These are phyloP conservation scores for Ustilaginoidea virens DNA, from an alignment of 2,329 filamentous ascomycete genomes.

Conservation along the genomic window DNA sequence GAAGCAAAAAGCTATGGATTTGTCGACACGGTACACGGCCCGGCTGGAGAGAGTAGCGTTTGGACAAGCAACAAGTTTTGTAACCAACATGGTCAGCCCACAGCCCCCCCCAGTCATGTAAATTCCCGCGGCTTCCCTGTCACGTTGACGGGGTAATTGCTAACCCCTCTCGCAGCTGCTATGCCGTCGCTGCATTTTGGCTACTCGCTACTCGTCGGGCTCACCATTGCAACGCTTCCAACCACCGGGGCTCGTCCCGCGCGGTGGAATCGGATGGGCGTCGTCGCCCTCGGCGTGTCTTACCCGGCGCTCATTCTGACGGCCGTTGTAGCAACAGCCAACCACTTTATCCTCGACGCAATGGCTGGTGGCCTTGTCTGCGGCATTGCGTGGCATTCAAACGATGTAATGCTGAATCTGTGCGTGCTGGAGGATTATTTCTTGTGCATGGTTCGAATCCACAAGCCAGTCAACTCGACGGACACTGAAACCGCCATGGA, in stretches of 20 bases:
- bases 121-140: not conserved
- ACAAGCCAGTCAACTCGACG: constrained; percentile 40
- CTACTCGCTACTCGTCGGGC: constrained; percentile 56
- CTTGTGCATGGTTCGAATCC: constrained; percentile 43
- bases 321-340: constrained; percentile 56
- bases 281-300: constrained; percentile 34
- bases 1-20: constrained; percentile 47
- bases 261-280: constrained; percentile 31
- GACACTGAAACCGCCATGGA: constrained; percentile 21
- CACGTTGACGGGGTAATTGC: not conserved
- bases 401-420: constrained; percentile 43
- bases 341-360: constrained; percentile 59
- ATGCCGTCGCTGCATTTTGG: constrained; percentile 68
- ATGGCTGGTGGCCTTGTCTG: constrained; percentile 53
- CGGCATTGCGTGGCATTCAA: constrained; percentile 43
- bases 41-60: constrained; percentile 40
- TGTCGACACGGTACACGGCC: constrained; percentile 42
- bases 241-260: constrained; percentile 36
- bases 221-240: constrained; percentile 53
- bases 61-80: constrained; percentile 55
- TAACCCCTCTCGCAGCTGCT: constrained; percentile 30
- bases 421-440: constrained; percentile 54
- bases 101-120: not conserved
- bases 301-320: constrained; percentile 52
- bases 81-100: constrained; percentile 51